phyloP scores from a whole-genome alignment of 2,329 filamentous ascomycete genomes.

The Monilinia aucupariae region DNA sequence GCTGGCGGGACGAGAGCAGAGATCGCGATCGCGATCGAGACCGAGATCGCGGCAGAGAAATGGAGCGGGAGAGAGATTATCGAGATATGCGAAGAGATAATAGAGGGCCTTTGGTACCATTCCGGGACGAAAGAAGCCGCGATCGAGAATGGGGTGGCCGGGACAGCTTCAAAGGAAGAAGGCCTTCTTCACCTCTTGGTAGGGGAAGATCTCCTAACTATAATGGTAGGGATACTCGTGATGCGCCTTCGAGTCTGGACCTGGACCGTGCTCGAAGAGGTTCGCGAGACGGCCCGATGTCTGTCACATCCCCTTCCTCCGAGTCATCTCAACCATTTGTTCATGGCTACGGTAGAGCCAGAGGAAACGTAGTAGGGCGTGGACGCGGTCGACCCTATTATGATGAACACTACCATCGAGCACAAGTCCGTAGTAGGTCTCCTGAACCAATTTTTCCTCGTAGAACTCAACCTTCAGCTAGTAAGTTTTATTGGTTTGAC shows the following conservation, averaged over 20 bases:
- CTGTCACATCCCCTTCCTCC: conserved; percentile 64
- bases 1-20: conserved; percentile 50
- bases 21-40: conserved; percentile 58
- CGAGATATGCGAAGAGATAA: conserved; percentile 37
- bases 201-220: conserved; percentile 62
- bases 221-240: conserved; percentile 45
- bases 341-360: conserved; percentile 47
- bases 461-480: conserved; percentile 43
- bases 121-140: conserved; percentile 19
- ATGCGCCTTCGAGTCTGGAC: conserved; percentile 58
- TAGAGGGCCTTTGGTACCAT: conserved; percentile 9
- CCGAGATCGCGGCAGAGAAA: conserved; percentile 48
- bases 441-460: conserved; percentile 32
- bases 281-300: conserved; percentile 68
- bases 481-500: not conserved
- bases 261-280: conserved; percentile 61
- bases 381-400: conserved; percentile 46
- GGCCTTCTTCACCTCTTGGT: conserved; percentile 56
- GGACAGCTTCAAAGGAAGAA: conserved; percentile 47
- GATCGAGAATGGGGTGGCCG: conserved; percentile 25
- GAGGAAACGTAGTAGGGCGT: conserved; percentile 43
- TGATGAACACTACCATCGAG: conserved; percentile 51
- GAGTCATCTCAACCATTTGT: conserved; percentile 46
- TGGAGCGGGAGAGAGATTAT: conserved; percentile 44
- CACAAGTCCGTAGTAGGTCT: conserved; percentile 32